phyloP scores from a whole-genome alignment of 192 early-diverging fungal genomes.

The Phlyctochytrium arcticum region DNA sequence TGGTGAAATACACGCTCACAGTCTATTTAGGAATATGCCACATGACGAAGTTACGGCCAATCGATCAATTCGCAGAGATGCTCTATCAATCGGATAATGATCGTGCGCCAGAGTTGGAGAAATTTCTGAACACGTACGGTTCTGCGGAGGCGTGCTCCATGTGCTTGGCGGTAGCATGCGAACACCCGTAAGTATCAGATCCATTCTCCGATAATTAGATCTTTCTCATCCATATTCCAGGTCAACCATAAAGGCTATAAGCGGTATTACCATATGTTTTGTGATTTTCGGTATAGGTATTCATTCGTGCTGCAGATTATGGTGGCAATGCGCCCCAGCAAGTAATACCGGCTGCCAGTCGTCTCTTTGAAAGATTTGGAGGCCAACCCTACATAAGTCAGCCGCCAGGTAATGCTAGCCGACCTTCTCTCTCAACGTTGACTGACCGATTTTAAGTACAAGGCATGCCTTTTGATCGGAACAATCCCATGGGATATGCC shows the following conservation, averaged over 20 bases:
- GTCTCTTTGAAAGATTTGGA: slow-evolving; percentile 40
- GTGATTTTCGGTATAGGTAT: neutral
- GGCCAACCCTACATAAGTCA: slow-evolving; percentile 29
- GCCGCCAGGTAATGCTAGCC: slow-evolving; percentile 16
- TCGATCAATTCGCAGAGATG: slow-evolving; percentile 67
- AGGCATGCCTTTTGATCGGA: slow-evolving; percentile 30
- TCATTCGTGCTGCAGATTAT: neutral
- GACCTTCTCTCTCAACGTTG: slow-evolving; percentile 9
- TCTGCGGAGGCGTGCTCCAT: slow-evolving; percentile 76
- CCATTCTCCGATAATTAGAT: too few species aligned
- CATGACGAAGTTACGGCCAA: slow-evolving; percentile 70
- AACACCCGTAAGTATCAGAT: slow-evolving; percentile 21
- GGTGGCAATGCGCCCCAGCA: neutral
- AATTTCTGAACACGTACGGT: slow-evolving; percentile 58
- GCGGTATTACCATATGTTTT: neutral
- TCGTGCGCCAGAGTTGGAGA: slow-evolving; percentile 10
- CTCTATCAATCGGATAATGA: slow-evolving; percentile 26
- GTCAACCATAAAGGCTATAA: neutral
- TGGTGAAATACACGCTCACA: slow-evolving; percentile 12
- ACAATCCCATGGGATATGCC: slow-evolving; percentile 36
- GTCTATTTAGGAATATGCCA: slow-evolving; percentile 9
- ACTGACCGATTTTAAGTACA: neutral
- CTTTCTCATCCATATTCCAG: too few species aligned
- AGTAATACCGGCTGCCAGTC: slow-evolving; percentile 21
- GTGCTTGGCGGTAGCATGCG: slow-evolving; percentile 72